A percentile compares a stretch with the other conserved stretches of the same genome.
Evolutionary conservation across 495 filamentous ascomycete genomes (phyloP).

Genomic region (Tuber magnatum): DNA sequence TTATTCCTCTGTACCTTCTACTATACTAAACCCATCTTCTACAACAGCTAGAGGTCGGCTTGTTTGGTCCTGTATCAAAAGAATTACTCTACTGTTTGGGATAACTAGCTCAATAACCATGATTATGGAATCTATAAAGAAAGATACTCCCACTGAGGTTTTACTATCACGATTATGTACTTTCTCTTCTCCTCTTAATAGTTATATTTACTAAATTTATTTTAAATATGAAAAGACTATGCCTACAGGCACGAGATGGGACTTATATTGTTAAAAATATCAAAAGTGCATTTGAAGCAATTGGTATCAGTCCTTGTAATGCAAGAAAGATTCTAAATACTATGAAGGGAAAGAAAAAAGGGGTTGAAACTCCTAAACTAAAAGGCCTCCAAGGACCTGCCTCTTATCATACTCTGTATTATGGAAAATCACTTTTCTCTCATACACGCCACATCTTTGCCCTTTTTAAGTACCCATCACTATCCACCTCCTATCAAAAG

Average conservation of each 20-base stretch:
- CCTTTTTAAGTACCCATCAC: not conserved
- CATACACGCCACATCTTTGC: not conserved
- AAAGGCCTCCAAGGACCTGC: not conserved
- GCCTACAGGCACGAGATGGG: not conserved
- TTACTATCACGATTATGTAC: too few relatives aligned
- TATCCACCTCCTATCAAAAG: not conserved
- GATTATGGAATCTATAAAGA: constrained; percentile 10
- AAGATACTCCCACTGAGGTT: not conserved
- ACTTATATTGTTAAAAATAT: constrained; percentile 11
- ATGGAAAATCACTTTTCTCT: not conserved
- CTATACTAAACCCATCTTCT: constrained; percentile 11
- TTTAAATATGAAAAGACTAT: not conserved
- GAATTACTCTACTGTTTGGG: not conserved
- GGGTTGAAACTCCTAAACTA: too few relatives aligned
- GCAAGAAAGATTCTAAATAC: not conserved
- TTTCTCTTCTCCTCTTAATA: too few relatives aligned
- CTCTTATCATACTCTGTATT: not conserved
- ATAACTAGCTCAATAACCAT: constrained; percentile 6
- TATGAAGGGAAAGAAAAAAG: not conserved
- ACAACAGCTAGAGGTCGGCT: constrained; percentile 37
- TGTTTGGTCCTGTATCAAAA: constrained; percentile 2
- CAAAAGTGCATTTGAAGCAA: constrained; percentile 10
- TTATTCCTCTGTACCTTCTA: constrained; percentile 33
- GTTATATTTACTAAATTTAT: not conserved
- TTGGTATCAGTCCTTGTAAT: constrained; percentile 5